Base-by-base conservation (phyloP, 2,329 filamentous ascomycete species). In the Ophiostoma sp. region DNA sequence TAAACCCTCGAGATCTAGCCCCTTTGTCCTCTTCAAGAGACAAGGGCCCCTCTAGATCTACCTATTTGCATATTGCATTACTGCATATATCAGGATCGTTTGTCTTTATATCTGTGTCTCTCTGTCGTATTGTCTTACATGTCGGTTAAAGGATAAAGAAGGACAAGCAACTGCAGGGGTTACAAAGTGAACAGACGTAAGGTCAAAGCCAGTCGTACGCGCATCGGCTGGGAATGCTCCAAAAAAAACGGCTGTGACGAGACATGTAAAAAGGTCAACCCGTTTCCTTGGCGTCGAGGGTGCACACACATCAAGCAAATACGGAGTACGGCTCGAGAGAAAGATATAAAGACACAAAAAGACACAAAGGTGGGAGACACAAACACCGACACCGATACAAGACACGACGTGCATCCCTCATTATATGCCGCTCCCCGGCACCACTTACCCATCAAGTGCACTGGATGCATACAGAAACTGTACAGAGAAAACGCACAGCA, bases 331-430 rank as follows among this genome's bases (percentile, higher is more conserved):
- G 33, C 36, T 64, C 33, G 19, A 66, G 61, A 45, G 9, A 28
- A 15, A 45, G 19, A 45, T 7, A 45, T 22, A 39, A 19, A 33
- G 57, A 61, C 25, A 57, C 33, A 8, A 36, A 3, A 36, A 4
- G 33, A 36, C 12, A 33, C 55, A 59, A 31, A 19, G 25, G 12
- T 17, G 12, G 17, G 55, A 57, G 8, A 12, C 61, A 66, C 61
- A 64, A 64, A 64, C 61, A 64, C 61, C 11, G n/a, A 45, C n/a
- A 42, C 57, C 50, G n/a, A 42, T n/a, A 64, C 9, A 22, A 55
- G 50, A 28, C 50, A 55, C 22, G 2, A 17, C 17, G 28, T 31
- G n/a, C 50, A 55, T 59, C 28, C 31, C 12, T 17, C 61, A 28
- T 25, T n/a, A 9, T 55, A 48, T 48, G 15, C 9, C 50, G 22